These are phyloP conservation scores for Globisporangium parvum DNA, from an alignment of 352 stramenopile genomes.

Conservation along the genomic window DNA sequence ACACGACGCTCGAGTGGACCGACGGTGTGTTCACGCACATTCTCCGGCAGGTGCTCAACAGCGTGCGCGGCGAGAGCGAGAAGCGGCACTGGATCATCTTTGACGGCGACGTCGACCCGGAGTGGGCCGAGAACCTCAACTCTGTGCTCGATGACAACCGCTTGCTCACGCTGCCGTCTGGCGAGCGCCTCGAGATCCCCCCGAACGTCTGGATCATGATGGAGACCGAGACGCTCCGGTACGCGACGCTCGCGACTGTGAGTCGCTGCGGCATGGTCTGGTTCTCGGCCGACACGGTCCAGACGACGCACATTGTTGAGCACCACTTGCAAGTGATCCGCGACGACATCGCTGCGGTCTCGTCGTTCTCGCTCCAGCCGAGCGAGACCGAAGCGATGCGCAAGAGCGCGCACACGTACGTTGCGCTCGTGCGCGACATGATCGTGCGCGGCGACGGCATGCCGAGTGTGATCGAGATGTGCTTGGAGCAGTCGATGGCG, in stretches of 20 bases:
- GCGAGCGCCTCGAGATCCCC: slow-evolving; percentile 97
- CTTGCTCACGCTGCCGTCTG: slow-evolving; percentile 97
- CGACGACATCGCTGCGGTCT: slow-evolving; percentile 52
- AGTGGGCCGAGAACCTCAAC: slow-evolving; percentile 99
- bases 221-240: slow-evolving; percentile 98
- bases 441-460: slow-evolving; percentile 45
- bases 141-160: slow-evolving; percentile 99
- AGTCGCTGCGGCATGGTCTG: slow-evolving; percentile 99
- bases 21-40: slow-evolving; percentile 99
- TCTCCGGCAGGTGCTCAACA: slow-evolving; percentile 95
- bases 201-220: slow-evolving; percentile 99
- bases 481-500: slow-evolving; percentile 89
- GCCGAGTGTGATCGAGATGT: slow-evolving; percentile 87
- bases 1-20: slow-evolving; percentile 99
- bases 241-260: slow-evolving; percentile 99
- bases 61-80: slow-evolving; percentile 95
- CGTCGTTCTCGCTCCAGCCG: slow-evolving; percentile 61
- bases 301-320: slow-evolving; percentile 89
- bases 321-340: slow-evolving; percentile 75
- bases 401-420: slow-evolving; percentile 63
- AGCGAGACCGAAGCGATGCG: slow-evolving; percentile 58
- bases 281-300: slow-evolving; percentile 97
- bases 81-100: slow-evolving; percentile 99
- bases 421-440: slow-evolving; percentile 48
- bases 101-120: slow-evolving; percentile 99